A percentile compares a stretch with the other conserved stretches of the same genome.
These are phyloP conservation scores for Candida sanyaensis DNA, from an alignment of 1,139 yeast species.

Conservation along the genomic window DNA sequence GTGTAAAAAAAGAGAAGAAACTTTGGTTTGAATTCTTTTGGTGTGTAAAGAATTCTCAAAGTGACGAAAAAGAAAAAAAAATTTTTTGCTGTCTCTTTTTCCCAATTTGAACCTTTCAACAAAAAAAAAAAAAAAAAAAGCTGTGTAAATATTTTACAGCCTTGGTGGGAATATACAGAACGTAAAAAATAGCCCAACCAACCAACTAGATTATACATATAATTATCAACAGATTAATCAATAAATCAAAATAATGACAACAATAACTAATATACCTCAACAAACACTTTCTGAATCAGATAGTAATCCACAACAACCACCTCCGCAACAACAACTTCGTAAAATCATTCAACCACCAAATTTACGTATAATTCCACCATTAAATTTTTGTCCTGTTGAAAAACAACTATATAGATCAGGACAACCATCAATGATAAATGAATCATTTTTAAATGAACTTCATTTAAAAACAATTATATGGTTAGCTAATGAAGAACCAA, in stretches of 20 bases:
- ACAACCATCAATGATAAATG: constrained; percentile 94
- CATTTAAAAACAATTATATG: constrained; percentile 81
- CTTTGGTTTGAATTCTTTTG: too few relatives aligned
- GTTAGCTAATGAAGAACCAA: constrained; percentile 96
- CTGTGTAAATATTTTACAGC: too few relatives aligned
- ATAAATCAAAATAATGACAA: background rate
- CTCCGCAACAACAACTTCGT: constrained; percentile 12
- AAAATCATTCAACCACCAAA: constrained; percentile 48
- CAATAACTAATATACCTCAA: background rate
- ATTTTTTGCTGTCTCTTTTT: too few relatives aligned
- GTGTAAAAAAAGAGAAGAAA: background rate
- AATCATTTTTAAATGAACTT: constrained; percentile 76
- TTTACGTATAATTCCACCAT: constrained; percentile 82
- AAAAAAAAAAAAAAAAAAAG: too few relatives aligned
- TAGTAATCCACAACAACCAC: constrained; percentile 5
- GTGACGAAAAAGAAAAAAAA: too few relatives aligned
- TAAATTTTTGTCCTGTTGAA: constrained; percentile 95
- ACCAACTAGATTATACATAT: too few relatives aligned
- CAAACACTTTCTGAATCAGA: background rate
- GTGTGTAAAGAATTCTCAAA: too few relatives aligned
- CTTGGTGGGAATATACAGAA: too few relatives aligned
- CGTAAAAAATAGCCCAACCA: too few relatives aligned
- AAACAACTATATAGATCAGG: constrained; percentile 84
- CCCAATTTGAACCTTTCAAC: too few relatives aligned
- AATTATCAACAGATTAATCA: background rate